A percentile compares a stretch with the other conserved stretches of the same genome.
These are phyloP conservation scores for Aureobasidium leucospermi DNA, from an alignment of 2,329 filamentous ascomycete species.

Conservation along the genomic window DNA sequence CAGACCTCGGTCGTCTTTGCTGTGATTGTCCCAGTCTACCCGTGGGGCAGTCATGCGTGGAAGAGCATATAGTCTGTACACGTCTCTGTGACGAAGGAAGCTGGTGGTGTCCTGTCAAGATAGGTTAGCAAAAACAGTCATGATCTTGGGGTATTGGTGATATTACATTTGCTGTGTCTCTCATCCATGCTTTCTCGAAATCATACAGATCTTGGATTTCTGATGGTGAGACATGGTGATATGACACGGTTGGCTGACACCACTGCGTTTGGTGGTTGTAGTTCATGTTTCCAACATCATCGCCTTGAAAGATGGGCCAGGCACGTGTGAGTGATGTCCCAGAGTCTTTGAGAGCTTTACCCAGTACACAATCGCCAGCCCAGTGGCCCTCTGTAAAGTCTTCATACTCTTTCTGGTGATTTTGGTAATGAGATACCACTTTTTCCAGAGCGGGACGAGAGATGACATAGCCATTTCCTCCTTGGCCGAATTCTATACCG, in stretches of 20 bases:
- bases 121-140: neutral
- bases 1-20: conserved; percentile 15
- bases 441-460: conserved; percentile 33
- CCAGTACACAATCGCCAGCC: conserved; percentile 25
- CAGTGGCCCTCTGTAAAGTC: conserved; percentile 22
- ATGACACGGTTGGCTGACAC: conserved; percentile 24
- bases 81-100: conserved; percentile 20
- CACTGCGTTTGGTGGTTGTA: conserved; percentile 16
- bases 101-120: neutral
- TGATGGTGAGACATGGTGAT: conserved; percentile 20
- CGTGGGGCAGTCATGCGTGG: conserved; percentile 19
- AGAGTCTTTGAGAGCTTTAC: conserved; percentile 21
- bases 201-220: conserved; percentile 21
- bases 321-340: conserved; percentile 19
- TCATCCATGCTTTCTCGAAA: conserved; percentile 24
- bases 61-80: conserved; percentile 22
- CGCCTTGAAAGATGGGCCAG: conserved; percentile 23
- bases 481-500: conserved; percentile 33
- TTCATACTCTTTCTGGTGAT: conserved; percentile 29
- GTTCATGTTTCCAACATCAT: conserved; percentile 23
- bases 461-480: conserved; percentile 36
- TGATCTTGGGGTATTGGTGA: neutral
- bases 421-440: conserved; percentile 30
- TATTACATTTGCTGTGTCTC: neutral
- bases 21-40: conserved; percentile 23